These are phyloP conservation scores for Fragaria vesca DNA, from an alignment of 306 rosid species.

Conservation along the genomic window DNA sequence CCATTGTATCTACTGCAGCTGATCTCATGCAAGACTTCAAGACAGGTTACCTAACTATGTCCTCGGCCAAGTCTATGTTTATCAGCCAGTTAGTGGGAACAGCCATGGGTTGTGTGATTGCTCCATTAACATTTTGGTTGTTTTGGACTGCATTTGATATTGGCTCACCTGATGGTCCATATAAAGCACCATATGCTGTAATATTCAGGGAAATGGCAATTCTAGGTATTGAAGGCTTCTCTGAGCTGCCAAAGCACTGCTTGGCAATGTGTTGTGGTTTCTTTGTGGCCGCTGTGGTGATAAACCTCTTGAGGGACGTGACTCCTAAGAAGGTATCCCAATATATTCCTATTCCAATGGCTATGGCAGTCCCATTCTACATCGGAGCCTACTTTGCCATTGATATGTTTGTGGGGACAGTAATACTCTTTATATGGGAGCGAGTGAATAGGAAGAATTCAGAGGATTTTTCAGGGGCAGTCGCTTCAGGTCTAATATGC, in stretches of 20 bases:
- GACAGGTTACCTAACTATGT: conserved; percentile 91
- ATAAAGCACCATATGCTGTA: conserved; percentile 88
- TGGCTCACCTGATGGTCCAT: conserved; percentile 86
- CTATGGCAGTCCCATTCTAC: conserved; percentile 92
- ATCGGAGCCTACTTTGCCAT: conserved; percentile 92
- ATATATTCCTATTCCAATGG: conserved; percentile 90
- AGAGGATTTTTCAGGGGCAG: conserved; percentile 88
- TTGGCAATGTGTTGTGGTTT: conserved; percentile 69
- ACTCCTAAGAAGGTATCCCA: conserved; percentile 65
- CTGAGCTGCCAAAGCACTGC: conserved; percentile 89
- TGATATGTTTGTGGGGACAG: conserved; percentile 87
- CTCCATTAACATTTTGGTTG: conserved; percentile 97
- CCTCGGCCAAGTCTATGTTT: conserved; percentile 94
- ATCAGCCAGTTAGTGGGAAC: conserved; percentile 85
- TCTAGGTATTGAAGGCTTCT: conserved; percentile 79
- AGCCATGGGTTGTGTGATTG: conserved; percentile 91
- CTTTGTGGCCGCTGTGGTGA: conserved; percentile 63
- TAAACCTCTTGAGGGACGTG: conserved; percentile 70
- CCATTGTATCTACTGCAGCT: conserved; percentile 90
- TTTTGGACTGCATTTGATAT: conserved; percentile 94
- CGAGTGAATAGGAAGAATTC: conserved; percentile 63
- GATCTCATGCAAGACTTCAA: conserved; percentile 99
- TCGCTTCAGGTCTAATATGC: conserved; percentile 91
- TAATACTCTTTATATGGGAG: conserved; percentile 81
- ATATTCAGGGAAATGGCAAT: conserved; percentile 95